phyloP scores from a whole-genome alignment of 1,284 basidiomycete species.

The Puccinia novopanici region DNA sequence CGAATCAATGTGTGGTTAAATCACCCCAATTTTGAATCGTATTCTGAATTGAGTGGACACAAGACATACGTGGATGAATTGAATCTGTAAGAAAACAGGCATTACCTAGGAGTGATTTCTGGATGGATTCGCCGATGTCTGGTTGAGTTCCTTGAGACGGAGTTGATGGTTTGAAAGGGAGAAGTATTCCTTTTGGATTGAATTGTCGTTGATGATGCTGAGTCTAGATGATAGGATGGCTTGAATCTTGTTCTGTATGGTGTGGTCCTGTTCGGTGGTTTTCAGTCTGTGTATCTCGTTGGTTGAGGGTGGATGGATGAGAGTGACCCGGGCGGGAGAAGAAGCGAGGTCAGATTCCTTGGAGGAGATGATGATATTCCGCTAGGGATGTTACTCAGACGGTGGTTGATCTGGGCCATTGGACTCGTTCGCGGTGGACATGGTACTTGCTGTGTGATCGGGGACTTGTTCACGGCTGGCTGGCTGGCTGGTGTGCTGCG shows the following conservation, averaged over 20 bases:
- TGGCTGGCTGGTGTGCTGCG: no score
- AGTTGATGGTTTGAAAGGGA: constrained; percentile 10
- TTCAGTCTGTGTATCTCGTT: neutral
- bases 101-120: constrained; percentile 19
- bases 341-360: neutral
- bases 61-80: neutral
- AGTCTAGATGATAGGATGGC: constrained; percentile 17
- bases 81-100: neutral
- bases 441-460: neutral
- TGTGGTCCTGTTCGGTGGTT: neutral
- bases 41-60: no score
- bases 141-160: constrained; percentile 6
- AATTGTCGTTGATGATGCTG: neutral
- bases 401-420: neutral
- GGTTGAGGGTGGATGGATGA: neutral
- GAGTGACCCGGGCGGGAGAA: neutral
- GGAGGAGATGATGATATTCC: no score
- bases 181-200: constrained; percentile 11
- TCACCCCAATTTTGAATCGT: no score
- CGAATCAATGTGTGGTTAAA: no score
- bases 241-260: constrained; percentile 21
- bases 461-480: no score
- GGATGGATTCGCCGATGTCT: constrained; percentile 22
- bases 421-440: neutral
- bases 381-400: no score